phyloP scores from a whole-genome alignment of 73 alveolate species.

The Uronychia setigera region DNA sequence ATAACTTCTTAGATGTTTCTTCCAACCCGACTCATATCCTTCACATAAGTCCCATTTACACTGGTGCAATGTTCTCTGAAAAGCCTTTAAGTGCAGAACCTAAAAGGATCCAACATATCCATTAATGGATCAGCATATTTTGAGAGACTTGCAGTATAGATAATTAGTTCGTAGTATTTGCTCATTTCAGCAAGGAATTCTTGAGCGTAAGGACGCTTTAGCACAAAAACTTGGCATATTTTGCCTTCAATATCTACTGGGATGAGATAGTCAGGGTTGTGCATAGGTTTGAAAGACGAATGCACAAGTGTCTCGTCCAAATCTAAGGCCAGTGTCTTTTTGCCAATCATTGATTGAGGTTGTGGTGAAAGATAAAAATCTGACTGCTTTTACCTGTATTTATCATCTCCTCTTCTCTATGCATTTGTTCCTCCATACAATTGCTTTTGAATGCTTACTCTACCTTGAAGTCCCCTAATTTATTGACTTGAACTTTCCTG shows the following conservation, averaged over 20 bases:
- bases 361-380: no score
- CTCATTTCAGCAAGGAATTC: slow-evolving; percentile 48
- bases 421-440: no score
- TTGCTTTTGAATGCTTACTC: no score
- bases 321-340: slow-evolving; percentile 55
- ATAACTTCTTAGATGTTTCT: slow-evolving; percentile 61
- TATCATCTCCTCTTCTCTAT: no score
- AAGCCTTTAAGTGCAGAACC: slow-evolving; percentile 30
- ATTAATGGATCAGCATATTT: slow-evolving; percentile 68
- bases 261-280: slow-evolving; percentile 24
- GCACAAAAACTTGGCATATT: slow-evolving; percentile 43
- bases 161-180: slow-evolving; percentile 58
- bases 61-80: slow-evolving; percentile 69
- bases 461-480: no score
- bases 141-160: slow-evolving; percentile 63
- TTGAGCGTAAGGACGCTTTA: slow-evolving; percentile 57
- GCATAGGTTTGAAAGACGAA: slow-evolving; percentile 55
- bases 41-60: slow-evolving; percentile 52
- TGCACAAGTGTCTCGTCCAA: slow-evolving; percentile 66
- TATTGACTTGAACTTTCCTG: no score
- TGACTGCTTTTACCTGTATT: no score
- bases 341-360: no score
- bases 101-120: slow-evolving; percentile 44
- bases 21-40: slow-evolving; percentile 58
- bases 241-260: slow-evolving; percentile 45